These are phyloP conservation scores for Epichloe festucae DNA, from an alignment of 2,329 filamentous ascomycete species.

Conservation along the genomic window DNA sequence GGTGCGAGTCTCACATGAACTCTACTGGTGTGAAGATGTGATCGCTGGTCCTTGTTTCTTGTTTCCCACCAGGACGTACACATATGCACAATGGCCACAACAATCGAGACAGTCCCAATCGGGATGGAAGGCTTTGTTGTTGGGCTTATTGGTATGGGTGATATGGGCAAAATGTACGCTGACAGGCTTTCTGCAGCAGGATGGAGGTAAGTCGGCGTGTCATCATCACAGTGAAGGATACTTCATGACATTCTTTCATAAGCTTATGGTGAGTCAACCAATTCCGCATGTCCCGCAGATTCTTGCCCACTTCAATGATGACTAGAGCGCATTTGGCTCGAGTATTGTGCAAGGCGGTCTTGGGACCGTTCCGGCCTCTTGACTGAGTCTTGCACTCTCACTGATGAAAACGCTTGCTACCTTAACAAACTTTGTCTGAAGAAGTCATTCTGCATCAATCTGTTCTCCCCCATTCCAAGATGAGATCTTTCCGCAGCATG, in stretches of 20 bases:
- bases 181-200: slow-evolving; percentile 76
- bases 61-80: slow-evolving; percentile 13
- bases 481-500: background rate
- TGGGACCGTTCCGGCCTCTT: slow-evolving; percentile 65
- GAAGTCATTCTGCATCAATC: slow-evolving; percentile 8
- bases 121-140: slow-evolving; percentile 61
- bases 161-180: slow-evolving; percentile 99
- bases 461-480: too few relatives aligned
- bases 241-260: background rate
- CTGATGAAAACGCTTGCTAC: slow-evolving; percentile 99
- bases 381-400: slow-evolving; percentile 52
- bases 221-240: background rate
- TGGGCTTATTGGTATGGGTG: slow-evolving; percentile 96
- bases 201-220: slow-evolving; percentile 60
- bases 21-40: slow-evolving; percentile 12
- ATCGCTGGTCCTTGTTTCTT: slow-evolving; percentile 13
- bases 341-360: slow-evolving; percentile 62
- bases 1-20: background rate
- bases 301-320: slow-evolving; percentile 55
- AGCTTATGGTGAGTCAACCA: background rate
- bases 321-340: slow-evolving; percentile 99
- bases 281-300: background rate
- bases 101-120: slow-evolving; percentile 17
- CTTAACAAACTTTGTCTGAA: slow-evolving; percentile 79
- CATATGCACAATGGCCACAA: slow-evolving; percentile 16